phyloP scores from a whole-genome alignment of 805 yeast species.

The Suhomyces xylopsoci region DNA sequence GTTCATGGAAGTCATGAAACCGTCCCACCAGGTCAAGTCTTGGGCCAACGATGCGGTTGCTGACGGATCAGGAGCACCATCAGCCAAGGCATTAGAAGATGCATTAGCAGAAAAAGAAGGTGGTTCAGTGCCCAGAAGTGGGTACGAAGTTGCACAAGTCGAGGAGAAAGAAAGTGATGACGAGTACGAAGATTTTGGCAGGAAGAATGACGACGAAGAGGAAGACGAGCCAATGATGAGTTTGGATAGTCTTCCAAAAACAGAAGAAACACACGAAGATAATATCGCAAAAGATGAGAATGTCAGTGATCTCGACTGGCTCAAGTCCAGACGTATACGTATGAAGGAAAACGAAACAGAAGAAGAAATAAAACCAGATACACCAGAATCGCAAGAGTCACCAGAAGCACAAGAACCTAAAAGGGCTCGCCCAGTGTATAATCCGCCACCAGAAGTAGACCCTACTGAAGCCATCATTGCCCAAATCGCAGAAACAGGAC shows the following conservation, averaged over 20 bases:
- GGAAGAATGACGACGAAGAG: slow-evolving; percentile 28
- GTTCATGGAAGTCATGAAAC: slow-evolving; percentile 79
- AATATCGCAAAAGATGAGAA: slow-evolving; percentile 45
- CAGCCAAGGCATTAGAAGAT: slow-evolving; percentile 41
- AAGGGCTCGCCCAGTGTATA: neutral
- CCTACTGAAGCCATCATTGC: slow-evolving; percentile 48
- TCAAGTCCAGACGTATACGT: slow-evolving; percentile 68
- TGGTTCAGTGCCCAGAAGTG: slow-evolving; percentile 2
- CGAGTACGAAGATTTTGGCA: slow-evolving; percentile 47
- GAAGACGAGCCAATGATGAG: slow-evolving; percentile 53
- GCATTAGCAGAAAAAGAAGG: slow-evolving; percentile 33
- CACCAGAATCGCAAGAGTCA: neutral
- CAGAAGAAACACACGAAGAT: slow-evolving; percentile 16
- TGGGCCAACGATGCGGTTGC: slow-evolving; percentile 68
- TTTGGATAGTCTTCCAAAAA: slow-evolving; percentile 23
- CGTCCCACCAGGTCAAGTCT: slow-evolving; percentile 63
- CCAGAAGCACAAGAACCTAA: neutral
- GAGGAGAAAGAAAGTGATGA: slow-evolving; percentile 49
- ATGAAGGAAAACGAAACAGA: slow-evolving; percentile 44
- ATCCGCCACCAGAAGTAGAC: slow-evolving; percentile 17
- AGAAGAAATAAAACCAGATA: neutral
- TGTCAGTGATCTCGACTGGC: slow-evolving; percentile 84
- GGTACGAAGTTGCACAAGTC: slow-evolving; percentile 34
- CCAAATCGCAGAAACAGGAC: slow-evolving; percentile 64
- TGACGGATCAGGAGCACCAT: slow-evolving; percentile 45